Evolutionary conservation across 108 stramenopile species (phyloP).

Genomic region (Cyclotella cryptica): DNA sequence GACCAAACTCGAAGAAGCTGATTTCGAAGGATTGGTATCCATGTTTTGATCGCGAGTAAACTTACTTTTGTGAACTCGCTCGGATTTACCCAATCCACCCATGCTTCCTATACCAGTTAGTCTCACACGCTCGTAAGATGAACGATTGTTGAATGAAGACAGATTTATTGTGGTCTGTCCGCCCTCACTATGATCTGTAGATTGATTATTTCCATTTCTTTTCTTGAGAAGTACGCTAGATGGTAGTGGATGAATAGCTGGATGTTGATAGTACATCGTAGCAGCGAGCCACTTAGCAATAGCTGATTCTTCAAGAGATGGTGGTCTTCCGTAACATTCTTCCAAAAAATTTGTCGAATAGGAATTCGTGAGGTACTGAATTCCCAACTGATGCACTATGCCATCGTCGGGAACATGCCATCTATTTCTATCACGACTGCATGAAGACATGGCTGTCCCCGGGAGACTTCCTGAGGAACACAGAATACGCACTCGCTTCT

Average conservation of each 20-base stretch:
- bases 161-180: background rate
- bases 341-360: background rate
- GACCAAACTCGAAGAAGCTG: background rate
- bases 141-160: conserved; percentile 23
- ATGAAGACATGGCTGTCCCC: background rate
- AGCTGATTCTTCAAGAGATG: conserved; percentile 26
- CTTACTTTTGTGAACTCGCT: background rate
- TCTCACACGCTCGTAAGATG: conserved; percentile 39
- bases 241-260: conserved; percentile 52
- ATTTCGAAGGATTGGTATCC: background rate
- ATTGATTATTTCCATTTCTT: background rate
- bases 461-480: conserved; percentile 41
- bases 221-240: conserved; percentile 11
- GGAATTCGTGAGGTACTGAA: conserved; percentile 21
- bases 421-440: conserved; percentile 7
- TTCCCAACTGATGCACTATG: conserved; percentile 27
- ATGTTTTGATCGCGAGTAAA: background rate
- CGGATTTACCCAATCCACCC: conserved; percentile 42
- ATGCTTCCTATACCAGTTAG: conserved; percentile 35
- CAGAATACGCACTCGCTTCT: conserved; percentile 44
- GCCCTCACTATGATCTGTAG: background rate
- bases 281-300: conserved; percentile 44
- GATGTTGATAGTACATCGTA: conserved; percentile 58
- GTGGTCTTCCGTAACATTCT: background rate
- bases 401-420: conserved; percentile 28